Evolutionary conservation across 2,329 filamentous ascomycete species (phyloP), one percentile per base, ranked within the genome.

Genomic region (Ramichloridium luteum): DNA sequence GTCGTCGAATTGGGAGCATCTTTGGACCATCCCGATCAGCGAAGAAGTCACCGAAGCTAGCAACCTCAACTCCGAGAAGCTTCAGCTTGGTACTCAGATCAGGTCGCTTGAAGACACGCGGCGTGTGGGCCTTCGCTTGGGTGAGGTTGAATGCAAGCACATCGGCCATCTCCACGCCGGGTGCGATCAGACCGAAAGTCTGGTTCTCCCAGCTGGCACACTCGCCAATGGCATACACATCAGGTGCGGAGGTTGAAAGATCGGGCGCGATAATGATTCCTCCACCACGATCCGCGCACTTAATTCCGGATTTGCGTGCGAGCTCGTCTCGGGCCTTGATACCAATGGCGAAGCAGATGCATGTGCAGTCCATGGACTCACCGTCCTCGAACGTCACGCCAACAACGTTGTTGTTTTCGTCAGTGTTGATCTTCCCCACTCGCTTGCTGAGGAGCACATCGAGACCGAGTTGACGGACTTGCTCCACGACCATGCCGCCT

Each of bases 21-120:
- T 77, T 79, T 0, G 83, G 82, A 0, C 84, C 84, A 50, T 93
- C 81, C 16, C 80, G 66, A 47, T 93, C 85, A 0, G 85, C 85
- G 44, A 93, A 93, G 62, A 86, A 93, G 53, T 93, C 86, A 0
- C 86, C 85, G 51, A 93, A 93, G 49, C 81, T 90, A 12, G 86
- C 86, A 4, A 93, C 86, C 43, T 93, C 82, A 6, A 93, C 83
- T 0, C 85, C 85, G 0, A 93, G 67, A 0, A 93, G 64, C 63
- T 93, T 93, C 16, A 93, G 62, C 54, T 93, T 93, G 0, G 85
- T 93, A 63, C 85, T 93, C 25, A 93, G 64, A 54, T 93, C 84
- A 0, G 85, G 86, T 4, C 77, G 64, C 55, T 82, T 83, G 64
- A 92, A 93, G 16, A 63, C 64, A 17, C 80, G 67, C 2, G 72